Base-by-base conservation (phyloP, 2,329 filamentous ascomycete genomes). In the Fusarium sp. region DNA sequence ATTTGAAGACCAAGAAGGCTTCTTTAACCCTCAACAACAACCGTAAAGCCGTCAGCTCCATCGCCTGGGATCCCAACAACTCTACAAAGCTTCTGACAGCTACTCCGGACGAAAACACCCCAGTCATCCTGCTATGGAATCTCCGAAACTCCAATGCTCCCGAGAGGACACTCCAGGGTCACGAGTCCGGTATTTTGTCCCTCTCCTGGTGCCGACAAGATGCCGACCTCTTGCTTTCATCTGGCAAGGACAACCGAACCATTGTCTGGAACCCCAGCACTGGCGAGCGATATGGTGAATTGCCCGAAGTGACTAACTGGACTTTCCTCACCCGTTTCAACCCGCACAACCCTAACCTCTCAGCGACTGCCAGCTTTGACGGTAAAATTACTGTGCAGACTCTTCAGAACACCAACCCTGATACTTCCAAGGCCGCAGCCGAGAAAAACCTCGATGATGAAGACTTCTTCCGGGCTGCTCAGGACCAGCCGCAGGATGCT, bases 261-360 rank as follows among this genome's bases (percentile, higher is more conserved):
- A 85, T 99, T 58, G 88, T 95, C 59, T 99, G 96, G 95, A 98
- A 98, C 76, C 92, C 95, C 1, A 91, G 95, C 71, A 97, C 90
- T 3, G 94, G 94, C 49, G 87, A 95, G 72, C 83, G 86, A 11
- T 90, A 93, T 63, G 95, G 96, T 65, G 94, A 98, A 77, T 94
- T 98, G 72, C 93, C 94, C 5, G 92, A 97, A 70, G 93, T 96
- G 49, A 97, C 94, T n/a, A 99, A 98, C 77, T 99, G 95, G 94
- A 97, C 93, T 6, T 99, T 99, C 80, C 88, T 94, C 73, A 97
- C 95, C 6, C 86, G 89, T 61, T 98, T 96, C 84, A 93, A 97
- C 75, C 95, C 95, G 27, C 88, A 91, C 67, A 97, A 99, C 75
- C 94, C 95, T 10, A 91, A 88, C 72, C 82, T 99, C 54, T 92